Evolutionary conservation across 2,329 filamentous ascomycete species (phyloP).

Genomic region (Fusarium heterosporum): DNA sequence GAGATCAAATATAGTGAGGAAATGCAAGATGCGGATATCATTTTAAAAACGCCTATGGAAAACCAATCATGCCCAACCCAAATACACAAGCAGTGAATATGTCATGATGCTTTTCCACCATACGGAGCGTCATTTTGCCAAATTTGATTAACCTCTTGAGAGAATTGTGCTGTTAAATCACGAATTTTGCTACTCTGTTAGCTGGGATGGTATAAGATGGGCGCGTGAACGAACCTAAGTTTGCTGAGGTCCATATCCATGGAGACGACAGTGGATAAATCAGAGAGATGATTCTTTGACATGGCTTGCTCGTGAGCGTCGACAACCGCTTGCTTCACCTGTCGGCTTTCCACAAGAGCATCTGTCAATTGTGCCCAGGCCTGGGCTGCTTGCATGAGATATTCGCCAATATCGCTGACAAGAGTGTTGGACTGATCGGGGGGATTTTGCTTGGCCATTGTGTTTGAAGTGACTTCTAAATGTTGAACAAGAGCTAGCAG

Average conservation of each 20-base stretch:
- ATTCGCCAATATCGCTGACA: constrained; percentile 52
- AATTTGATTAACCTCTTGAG: constrained; percentile 32
- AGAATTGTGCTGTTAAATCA: constrained; percentile 39
- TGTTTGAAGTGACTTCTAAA: constrained; percentile 17
- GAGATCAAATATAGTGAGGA: neutral
- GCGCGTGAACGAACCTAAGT: constrained; percentile 18
- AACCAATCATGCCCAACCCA: neutral
- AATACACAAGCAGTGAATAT: neutral
- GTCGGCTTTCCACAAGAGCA: constrained; percentile 48
- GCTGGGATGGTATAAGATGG: neutral
- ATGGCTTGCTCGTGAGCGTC: constrained; percentile 48
- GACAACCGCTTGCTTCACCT: constrained; percentile 47
- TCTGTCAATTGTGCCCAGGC: constrained; percentile 51
- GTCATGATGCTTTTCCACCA: constrained; percentile 6
- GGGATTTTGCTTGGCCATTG: constrained; percentile 28
- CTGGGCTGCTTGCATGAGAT: constrained; percentile 49
- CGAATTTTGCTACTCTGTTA: constrained; percentile 32
- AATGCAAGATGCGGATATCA: constrained; percentile 25
- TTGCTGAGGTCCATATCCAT: constrained; percentile 48
- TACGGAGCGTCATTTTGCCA: constrained; percentile 21
- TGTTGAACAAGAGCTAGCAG: constrained; percentile 27
- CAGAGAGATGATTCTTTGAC: constrained; percentile 44
- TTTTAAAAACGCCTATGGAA: constrained; percentile 18
- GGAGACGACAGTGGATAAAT: constrained; percentile 47
- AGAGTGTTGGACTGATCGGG: constrained; percentile 40